Evolutionary conservation across 495 filamentous ascomycete species (phyloP), one percentile per base, ranked within the genome.

Genomic region (Thermothielavioides terrestris): DNA sequence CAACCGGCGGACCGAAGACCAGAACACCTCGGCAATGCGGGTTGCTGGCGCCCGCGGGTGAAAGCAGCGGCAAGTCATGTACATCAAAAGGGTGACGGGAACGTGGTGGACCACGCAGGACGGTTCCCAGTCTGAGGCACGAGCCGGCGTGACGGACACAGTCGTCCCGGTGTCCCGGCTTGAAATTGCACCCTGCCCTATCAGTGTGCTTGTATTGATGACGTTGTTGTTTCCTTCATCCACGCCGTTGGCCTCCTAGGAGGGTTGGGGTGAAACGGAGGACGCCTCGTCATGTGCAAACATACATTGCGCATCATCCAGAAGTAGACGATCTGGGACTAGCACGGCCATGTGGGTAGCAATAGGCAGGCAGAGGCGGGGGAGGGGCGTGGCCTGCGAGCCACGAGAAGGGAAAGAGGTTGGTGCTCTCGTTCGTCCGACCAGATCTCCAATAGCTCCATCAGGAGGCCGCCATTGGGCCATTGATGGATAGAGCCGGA

Each of bases 331-430:
- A 39, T 32, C 32, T n/a, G 9, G 31, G 17, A 15, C 39, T 25
- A 50, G 42, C 18, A n/a, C 27, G 40, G 37, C 26, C 46, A 45
- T 32, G 38, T n/a, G n/a, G n/a, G n/a, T 31, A 39, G 27, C 42
- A 42, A 49, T 22, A 14, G 39, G n/a, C 39, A 20, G 35, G 12
- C 27, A 44, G 34, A 38, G 53, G 53, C 32, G 61, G 63, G 50
- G 56, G 46, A 58, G 53, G 48, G 51, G 56, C 54, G 60, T 64
- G 63, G 62, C 63, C 57, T 58, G 54, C 50, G 43, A 52, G 40
- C 28, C 52, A 64, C 62, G 62, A 59, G 59, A 56, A 60, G 59
- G 22, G 46, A 46, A 40, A 55, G 41, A 41, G 49, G 42, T 40
- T 35, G 47, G 49, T 39, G 48, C 25, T 47, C 41, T 52, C 30